Evolutionary conservation across 495 filamentous ascomycete species (phyloP).

Genomic region (Ascodesmis nigricans): DNA sequence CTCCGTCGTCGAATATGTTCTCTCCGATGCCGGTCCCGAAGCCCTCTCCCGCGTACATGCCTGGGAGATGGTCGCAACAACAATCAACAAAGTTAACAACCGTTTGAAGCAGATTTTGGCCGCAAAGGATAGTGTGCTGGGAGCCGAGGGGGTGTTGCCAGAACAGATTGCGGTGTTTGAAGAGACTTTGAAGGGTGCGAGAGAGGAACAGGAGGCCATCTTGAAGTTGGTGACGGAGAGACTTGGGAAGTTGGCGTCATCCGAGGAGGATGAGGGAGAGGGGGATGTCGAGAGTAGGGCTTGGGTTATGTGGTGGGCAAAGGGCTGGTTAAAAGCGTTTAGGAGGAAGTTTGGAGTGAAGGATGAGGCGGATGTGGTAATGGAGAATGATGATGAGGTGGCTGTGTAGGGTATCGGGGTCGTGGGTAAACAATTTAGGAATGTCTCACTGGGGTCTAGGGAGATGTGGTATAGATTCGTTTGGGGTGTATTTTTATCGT

Average conservation of each 20-base stretch:
- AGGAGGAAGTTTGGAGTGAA: slow-evolving; percentile 50
- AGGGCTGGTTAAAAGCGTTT: slow-evolving; percentile 70
- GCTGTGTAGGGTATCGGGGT: no score
- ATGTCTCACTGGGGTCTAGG: no score
- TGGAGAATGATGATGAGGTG: no score
- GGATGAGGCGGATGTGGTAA: no score
- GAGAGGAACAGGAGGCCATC: slow-evolving; percentile 48
- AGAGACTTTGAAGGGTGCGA: slow-evolving; percentile 41
- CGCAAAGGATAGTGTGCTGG: slow-evolving; percentile 26
- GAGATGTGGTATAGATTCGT: no score
- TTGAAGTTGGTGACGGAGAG: slow-evolving; percentile 66
- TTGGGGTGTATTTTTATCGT: no score
- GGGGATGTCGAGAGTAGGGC: slow-evolving; percentile 32
- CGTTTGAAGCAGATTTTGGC: slow-evolving; percentile 64
- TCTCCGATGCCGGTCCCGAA: slow-evolving; percentile 43
- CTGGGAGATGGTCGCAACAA: slow-evolving; percentile 74
- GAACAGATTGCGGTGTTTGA: slow-evolving; percentile 38
- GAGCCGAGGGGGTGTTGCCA: slow-evolving; percentile 14
- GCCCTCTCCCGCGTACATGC: slow-evolving; percentile 49
- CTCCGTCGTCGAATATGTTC: slow-evolving; percentile 71
- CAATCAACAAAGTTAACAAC: slow-evolving; percentile 77
- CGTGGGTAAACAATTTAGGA: no score
- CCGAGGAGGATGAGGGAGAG: slow-evolving; percentile 34
- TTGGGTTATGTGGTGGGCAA: slow-evolving; percentile 58
- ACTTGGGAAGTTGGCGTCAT: slow-evolving; percentile 46